Evolutionary conservation across 257 asterid species (phyloP).

Genomic region (Solanum stenotomum): DNA sequence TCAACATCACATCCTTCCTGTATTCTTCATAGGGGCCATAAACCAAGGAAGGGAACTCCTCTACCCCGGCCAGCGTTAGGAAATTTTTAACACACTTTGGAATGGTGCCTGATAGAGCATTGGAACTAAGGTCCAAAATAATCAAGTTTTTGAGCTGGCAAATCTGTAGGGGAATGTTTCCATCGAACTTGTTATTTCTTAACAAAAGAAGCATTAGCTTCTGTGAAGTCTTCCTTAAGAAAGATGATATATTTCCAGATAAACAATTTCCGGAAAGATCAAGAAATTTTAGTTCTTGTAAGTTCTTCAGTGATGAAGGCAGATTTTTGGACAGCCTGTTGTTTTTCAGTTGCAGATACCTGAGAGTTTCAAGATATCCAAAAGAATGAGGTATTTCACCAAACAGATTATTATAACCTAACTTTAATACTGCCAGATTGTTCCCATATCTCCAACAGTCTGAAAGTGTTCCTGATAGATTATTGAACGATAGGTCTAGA

Average conservation of each 20-base stretch:
- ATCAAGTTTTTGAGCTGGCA: neutral
- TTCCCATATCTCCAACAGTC: neutral
- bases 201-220: neutral
- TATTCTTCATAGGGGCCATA: neutral
- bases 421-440: neutral
- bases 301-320: neutral
- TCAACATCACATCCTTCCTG: neutral
- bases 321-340: neutral
- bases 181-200: neutral
- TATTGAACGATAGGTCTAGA: neutral
- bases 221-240: neutral
- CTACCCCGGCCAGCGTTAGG: neutral
- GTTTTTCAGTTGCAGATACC: neutral
- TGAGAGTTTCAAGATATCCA: neutral
- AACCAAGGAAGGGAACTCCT: neutral
- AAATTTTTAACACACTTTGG: neutral
- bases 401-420: neutral
- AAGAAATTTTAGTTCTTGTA: neutral
- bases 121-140: neutral
- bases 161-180: neutral
- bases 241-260: neutral
- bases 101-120: neutral
- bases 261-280: neutral
- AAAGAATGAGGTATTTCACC: neutral
- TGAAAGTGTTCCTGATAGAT: neutral